Evolutionary conservation across 2,329 filamentous ascomycete genomes (phyloP), one percentile per base, ranked within the genome.

Genomic region (Byssoonygena ceratinophila): DNA sequence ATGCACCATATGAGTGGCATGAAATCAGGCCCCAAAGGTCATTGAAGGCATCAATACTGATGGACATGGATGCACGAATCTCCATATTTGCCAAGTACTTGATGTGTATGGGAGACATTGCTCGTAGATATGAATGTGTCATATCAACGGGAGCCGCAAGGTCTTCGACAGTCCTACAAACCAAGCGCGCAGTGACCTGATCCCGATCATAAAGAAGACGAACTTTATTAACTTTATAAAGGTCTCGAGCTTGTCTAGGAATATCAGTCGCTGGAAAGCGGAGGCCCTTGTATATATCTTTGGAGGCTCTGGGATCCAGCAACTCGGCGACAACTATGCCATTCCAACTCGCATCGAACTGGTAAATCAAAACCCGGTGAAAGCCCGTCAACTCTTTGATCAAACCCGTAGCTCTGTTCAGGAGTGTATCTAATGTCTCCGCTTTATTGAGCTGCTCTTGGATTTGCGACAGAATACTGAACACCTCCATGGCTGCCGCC

Each of bases 171-270:
- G 47, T 41, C 31, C 47, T 22, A 16, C 47, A 50, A 2, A 50
- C 47, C 14, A 50, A 50, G 25, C 47, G 47, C 20, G 47, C 47
- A 50, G 47, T 50, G n/a, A 31, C 20, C 22, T 41, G 47, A 43
- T 50, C 36, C 5, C 47, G 36, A 20, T 50, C 47, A 32, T 50
- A 50, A 20, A 50, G 29, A 22, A 50, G 34, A 34, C 47, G 47
- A n/a, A 50, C 47, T 50, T 43, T 50, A 25, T 50, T 50, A 16
- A 50, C 27, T 23, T 41, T 50, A 22, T 50, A 50, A 20, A 50
- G 47, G 20, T 50, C 47, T 18, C 47, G 47, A 5, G 47, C 47
- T 22, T 50, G 47, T 31, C 41, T 50, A 11, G 47, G 47, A 22
- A 50, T 50, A 18, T 50, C 47, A 12, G 47, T 31, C 9, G 47